Base-by-base conservation (phyloP, 805 yeast genomes). In the Kodamaea nitidulidarum region DNA sequence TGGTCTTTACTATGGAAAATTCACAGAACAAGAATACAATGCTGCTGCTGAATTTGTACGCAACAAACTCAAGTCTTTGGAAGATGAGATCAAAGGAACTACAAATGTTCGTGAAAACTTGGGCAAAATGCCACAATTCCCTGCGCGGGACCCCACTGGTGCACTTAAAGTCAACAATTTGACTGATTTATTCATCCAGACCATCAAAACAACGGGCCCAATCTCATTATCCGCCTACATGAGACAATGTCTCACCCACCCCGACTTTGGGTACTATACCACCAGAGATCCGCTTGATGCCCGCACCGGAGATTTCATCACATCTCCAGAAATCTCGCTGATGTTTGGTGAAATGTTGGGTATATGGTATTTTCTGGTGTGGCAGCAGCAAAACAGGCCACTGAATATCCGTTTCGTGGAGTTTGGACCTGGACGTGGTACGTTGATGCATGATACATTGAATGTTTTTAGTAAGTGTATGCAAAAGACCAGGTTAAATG, bases 301-400 rank as follows among this genome's bases (percentile, higher is more conserved):
- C 2, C 58, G 49, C 29, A 55, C 60, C 5, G 95, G 95, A 4
- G 95, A 87, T 58, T 87, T 87, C 56, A 71, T 81, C 37, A 87
- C 95, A 0, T 81, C 91, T 0, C 95, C 95, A 0, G 95, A 87
- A 58, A 84, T 87, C 36, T 82, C 91, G 5, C 86, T 85, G 28
- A 81, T 86, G 63, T 87, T 86, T 65, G 95, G 95, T 15, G 95
- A 87, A 56, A 75, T 84, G 65, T 70, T 84, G 42, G 95, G 93
- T 0, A 62, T 87, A 4, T 87, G 95, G 87, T 65, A 71, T 41
- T 76, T 65, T 43, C 64, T 75, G 9, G 56, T 61, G 8, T 84
- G 88, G 85, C 43, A 73, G 24, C 55, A 65, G 1, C 90, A 82
- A 47, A 69, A 74, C 18, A 16, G 28, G 22, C 65, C 56, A 32